Base-by-base conservation (phyloP, 495 filamentous ascomycete genomes). In the Penicillium parvum region DNA sequence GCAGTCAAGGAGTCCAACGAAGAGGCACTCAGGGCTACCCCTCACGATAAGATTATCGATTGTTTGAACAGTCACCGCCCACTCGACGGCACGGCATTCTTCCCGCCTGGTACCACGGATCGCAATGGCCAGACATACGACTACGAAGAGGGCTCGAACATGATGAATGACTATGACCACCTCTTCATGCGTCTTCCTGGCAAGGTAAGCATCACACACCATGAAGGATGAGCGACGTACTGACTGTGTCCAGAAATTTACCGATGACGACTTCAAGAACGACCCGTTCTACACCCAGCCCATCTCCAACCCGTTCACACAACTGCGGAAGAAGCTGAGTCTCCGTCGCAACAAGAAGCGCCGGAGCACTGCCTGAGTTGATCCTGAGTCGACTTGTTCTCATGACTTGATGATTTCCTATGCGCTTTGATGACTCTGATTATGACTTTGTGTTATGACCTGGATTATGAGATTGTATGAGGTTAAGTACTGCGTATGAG, bases 101-200 rank as follows among this genome's bases (percentile, higher is more conserved):
- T 88, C 17, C 85, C 92, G 0, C 85, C 88, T 0, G 89, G 91
- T 3, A 61, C 72, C 44, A 66, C 56, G 1, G 88, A 90, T 43
- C 53, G 71, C 4, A 74, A 77, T 18, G 90, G 90, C 0, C 73
- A 79, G 22, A 67, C 73, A 0, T 86, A 95, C 50, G 43, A 82
- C 0, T 98, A 98, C 53, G 71, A 89, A 52, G 92, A 98, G 57
- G 92, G 90, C 3, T 72, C 81, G 0, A 86, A 96, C 45, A 68
- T 95, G 66, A 88, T 86, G 82, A 73, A 81, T 12, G 89, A 94
- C 22, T 63, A 61, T 47, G 67, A 15, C n/a, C 28, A 14, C 1
- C 64, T 62, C 14, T 70, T 69, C 25, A 58, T 58, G 43, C 62
- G 68, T 8, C 48, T 47, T 30, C 65, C 63, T 10, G 65, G 68